These are phyloP conservation scores for Primulina tabacum DNA, from an alignment of 257 asterid species.

Conservation along the genomic window DNA sequence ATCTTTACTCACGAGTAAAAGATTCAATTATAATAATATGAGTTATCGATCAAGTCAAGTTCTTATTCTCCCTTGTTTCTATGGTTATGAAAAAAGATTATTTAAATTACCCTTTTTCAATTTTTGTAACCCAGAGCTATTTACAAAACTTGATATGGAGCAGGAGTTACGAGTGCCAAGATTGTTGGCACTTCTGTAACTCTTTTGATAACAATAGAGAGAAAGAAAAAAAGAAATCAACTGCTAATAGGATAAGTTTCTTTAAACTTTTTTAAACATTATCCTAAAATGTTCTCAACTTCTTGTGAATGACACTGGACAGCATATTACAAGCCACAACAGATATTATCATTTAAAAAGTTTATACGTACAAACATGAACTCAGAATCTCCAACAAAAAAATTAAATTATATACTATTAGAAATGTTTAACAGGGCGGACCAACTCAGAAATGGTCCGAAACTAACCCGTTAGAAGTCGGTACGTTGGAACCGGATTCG, in stretches of 20 bases:
- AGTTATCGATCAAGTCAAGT: not conserved
- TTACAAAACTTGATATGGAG: not conserved
- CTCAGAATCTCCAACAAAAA: too few relatives aligned
- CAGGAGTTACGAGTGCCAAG: not conserved
- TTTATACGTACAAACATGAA: not conserved
- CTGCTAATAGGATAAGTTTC: not conserved
- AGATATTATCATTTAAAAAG: not conserved
- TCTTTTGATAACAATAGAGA: not conserved
- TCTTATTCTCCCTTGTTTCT: slow-evolving; percentile 12
- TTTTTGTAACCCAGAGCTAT: not conserved
- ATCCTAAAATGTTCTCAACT: not conserved
- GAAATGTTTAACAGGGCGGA: too few relatives aligned
- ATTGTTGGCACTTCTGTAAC: not conserved
- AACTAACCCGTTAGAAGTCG: too few relatives aligned
- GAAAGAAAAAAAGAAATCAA: not conserved
- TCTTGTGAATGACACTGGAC: not conserved
- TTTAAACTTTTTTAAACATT: too few relatives aligned
- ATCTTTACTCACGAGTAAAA: too few relatives aligned
- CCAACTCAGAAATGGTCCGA: too few relatives aligned
- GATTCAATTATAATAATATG: not conserved
- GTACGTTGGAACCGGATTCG: too few relatives aligned
- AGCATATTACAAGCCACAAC: not conserved
- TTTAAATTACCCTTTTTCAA: not conserved
- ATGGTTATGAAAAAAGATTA: slow-evolving; percentile 3
- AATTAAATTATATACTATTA: too few relatives aligned